Conservation (phyloP, 306 rosid species). For the Lagenaria siceraria region DNA sequence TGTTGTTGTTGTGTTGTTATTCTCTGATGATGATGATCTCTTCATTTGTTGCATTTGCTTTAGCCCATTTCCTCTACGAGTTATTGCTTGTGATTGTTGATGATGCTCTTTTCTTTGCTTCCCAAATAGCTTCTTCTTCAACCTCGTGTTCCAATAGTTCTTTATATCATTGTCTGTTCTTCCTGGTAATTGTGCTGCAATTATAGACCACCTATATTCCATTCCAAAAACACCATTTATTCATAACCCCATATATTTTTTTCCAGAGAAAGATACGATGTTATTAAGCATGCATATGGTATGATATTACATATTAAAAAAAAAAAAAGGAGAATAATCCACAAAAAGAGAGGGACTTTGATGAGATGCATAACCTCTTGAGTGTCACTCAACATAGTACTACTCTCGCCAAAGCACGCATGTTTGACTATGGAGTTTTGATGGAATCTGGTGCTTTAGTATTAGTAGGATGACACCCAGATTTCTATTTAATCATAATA, state of each 20-base stretch:
- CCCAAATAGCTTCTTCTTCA: constrained; percentile 57
- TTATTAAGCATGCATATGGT: too few relatives aligned
- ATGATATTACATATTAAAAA: too few relatives aligned
- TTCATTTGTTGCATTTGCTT: constrained; percentile 19
- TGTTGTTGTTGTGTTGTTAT: not conserved
- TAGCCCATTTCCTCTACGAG: constrained; percentile 23
- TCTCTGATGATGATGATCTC: not conserved
- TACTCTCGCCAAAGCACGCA: too few relatives aligned
- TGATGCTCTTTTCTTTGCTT: constrained; percentile 41
- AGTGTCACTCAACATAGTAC: too few relatives aligned
- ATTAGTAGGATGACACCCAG: too few relatives aligned
- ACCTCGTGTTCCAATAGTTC: constrained; percentile 56
- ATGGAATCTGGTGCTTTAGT: too few relatives aligned
- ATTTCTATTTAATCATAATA: too few relatives aligned
- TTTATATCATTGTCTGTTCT: constrained; percentile 52
- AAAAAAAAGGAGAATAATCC: too few relatives aligned
- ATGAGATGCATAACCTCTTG: too few relatives aligned
- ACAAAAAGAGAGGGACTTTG: too few relatives aligned
- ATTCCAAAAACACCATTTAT: not conserved
- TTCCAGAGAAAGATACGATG: too few relatives aligned
- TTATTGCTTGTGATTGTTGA: not conserved
- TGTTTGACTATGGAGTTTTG: too few relatives aligned
- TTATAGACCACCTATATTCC: constrained; percentile 43
- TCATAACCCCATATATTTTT: not conserved
- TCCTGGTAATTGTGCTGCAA: constrained; percentile 51